Percentiles rank a stretch among this genome's conserved stretches.
These are phyloP conservation scores for Bryum argenteum DNA, from an alignment of 225 moss, liverwort and hornwort genomes.

Conservation along the genomic window DNA sequence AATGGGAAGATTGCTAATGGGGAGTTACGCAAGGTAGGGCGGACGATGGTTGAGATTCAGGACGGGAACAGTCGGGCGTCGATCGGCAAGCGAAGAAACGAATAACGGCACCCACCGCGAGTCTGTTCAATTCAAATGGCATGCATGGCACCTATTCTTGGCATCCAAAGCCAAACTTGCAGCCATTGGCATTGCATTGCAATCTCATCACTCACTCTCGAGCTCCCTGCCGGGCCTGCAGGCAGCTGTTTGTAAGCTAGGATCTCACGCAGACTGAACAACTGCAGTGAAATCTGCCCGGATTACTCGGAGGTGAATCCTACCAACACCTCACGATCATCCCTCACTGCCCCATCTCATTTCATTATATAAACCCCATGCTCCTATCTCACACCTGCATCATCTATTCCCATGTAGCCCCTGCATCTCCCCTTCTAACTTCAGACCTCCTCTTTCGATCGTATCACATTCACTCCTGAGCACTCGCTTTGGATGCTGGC, in stretches of 20 bases:
- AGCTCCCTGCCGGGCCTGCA: background rate
- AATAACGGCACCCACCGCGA: slow-evolving; percentile 8
- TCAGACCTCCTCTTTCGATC: background rate
- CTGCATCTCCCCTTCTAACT: background rate
- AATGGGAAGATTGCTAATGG: background rate
- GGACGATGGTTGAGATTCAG: slow-evolving; percentile 24
- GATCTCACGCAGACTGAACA: background rate
- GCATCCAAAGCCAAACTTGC: background rate
- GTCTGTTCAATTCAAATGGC: slow-evolving; percentile 5
- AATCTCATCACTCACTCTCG: background rate
- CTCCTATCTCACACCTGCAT: slow-evolving; percentile 34
- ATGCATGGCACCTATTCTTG: background rate
- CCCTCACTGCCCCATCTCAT: slow-evolving; percentile 4
- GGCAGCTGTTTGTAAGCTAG: background rate
- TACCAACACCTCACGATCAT: slow-evolving; percentile 28
- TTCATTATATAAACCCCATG: slow-evolving; percentile 32
- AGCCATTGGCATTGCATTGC: no score
- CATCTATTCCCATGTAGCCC: background rate
- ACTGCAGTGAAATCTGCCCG: slow-evolving; percentile 33
- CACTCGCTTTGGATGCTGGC: background rate
- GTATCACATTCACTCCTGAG: background rate
- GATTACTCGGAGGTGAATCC: slow-evolving; percentile 44
- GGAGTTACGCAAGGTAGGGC: slow-evolving; percentile 20
- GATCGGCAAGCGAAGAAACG: background rate
- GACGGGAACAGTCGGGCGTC: slow-evolving; percentile 22